phyloP scores from a whole-genome alignment of 148 eudicot genomes.

The Agrostemma githago region DNA sequence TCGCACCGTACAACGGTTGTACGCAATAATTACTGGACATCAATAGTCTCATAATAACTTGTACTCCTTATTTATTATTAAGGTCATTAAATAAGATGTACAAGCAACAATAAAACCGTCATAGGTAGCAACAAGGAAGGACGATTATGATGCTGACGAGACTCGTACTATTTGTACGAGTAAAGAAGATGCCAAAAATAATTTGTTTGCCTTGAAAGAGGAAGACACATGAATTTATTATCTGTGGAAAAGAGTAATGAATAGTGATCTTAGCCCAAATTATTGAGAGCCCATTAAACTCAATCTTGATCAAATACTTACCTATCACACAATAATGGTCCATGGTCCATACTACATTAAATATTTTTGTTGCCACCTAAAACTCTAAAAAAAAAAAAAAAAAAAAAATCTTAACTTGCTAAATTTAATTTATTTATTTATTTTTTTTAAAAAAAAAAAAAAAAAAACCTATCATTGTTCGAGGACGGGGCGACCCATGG shows the following conservation, averaged over 20 bases:
- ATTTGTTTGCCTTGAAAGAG: background rate
- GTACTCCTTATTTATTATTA: too few species aligned
- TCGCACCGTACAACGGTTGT: too few species aligned
- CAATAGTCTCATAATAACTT: too few species aligned
- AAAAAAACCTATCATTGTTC: too few species aligned
- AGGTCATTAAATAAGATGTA: too few species aligned
- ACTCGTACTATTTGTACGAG: background rate
- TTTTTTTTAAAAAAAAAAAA: too few species aligned
- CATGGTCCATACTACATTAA: slow-evolving; percentile 19
- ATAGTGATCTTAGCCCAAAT: background rate
- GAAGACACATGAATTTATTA: background rate
- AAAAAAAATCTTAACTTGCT: background rate
- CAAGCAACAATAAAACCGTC: too few species aligned
- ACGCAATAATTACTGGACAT: too few species aligned
- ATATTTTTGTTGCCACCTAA: background rate
- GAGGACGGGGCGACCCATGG: background rate
- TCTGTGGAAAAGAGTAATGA: background rate
- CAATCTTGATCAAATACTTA: background rate
- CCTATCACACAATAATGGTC: background rate
- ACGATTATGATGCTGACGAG: too few species aligned
- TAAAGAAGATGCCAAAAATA: background rate
- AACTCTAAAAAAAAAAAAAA: too few species aligned
- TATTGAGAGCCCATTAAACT: slow-evolving; percentile 18
- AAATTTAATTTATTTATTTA: background rate
- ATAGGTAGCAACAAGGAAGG: too few species aligned